Conservation (phyloP, 495 filamentous ascomycete genomes). For the Oidiodendron maius region DNA sequence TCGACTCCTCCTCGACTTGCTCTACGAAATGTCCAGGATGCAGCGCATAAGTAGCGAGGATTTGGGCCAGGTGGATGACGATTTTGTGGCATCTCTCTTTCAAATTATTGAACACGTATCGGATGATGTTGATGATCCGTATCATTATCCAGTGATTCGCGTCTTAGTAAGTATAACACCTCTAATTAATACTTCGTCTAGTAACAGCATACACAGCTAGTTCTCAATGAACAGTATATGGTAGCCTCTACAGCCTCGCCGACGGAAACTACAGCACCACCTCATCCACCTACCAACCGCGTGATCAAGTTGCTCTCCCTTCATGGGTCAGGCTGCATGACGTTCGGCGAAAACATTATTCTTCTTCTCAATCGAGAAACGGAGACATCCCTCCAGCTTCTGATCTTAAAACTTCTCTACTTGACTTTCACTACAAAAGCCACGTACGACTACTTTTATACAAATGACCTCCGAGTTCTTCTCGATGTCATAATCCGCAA, state of each 20-base stretch:
- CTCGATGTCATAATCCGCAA: constrained; percentile 96
- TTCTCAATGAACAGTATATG: constrained; percentile 98
- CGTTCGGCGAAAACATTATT: constrained; percentile 97
- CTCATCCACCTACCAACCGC: constrained; percentile 71
- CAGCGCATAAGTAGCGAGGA: constrained; percentile 76
- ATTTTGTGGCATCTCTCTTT: constrained; percentile 79
- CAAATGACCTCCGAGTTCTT: constrained; percentile 90
- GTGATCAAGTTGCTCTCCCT: constrained; percentile 84
- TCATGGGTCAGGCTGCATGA: constrained; percentile 75
- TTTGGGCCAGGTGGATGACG: constrained; percentile 74
- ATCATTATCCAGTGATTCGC: constrained; percentile 91
- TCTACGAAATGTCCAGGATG: constrained; percentile 97
- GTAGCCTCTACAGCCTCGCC: constrained; percentile 54
- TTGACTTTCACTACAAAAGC: constrained; percentile 85
- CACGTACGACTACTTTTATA: constrained; percentile 97
- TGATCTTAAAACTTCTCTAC: constrained; percentile 93
- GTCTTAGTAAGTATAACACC: constrained; percentile 62
- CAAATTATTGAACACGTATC: constrained; percentile 83
- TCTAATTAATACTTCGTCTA: constrained; percentile 2
- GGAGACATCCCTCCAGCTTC: constrained; percentile 84
- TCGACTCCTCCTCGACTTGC: constrained; percentile 73
- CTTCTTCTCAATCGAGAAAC: constrained; percentile 92
- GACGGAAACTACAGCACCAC: constrained; percentile 45
- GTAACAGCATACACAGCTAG: constrained; percentile 53
- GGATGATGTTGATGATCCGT: constrained; percentile 87